phyloP scores from a whole-genome alignment of 2,329 filamentous ascomycete species.

The Aspergillus candidus region DNA sequence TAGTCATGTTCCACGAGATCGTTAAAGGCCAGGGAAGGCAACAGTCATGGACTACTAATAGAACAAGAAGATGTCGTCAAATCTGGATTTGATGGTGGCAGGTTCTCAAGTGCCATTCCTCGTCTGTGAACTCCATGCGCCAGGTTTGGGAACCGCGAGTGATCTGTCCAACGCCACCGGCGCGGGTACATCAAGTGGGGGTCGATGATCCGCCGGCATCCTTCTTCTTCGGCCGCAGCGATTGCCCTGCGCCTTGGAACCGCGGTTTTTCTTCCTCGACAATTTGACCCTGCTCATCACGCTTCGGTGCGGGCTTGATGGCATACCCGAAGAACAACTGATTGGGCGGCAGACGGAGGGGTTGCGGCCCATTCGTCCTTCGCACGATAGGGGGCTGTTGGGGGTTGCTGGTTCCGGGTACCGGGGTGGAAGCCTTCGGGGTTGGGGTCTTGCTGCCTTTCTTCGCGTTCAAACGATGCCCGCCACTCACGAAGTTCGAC shows the following conservation, averaged over 20 bases:
- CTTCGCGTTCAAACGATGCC: constrained; percentile 76
- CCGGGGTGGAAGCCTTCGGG: constrained; percentile 67
- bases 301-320: constrained; percentile 78
- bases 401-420: constrained; percentile 50
- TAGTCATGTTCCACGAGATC: too few relatives aligned
- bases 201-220: constrained; percentile 31
- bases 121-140: too few relatives aligned
- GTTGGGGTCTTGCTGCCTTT: constrained; percentile 70
- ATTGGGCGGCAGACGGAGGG: constrained; percentile 74
- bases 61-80: too few relatives aligned
- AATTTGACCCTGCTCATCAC: constrained; percentile 59
- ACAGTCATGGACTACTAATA: too few relatives aligned
- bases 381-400: constrained; percentile 40
- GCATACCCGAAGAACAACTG: constrained; percentile 97
- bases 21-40: too few relatives aligned
- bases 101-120: too few relatives aligned
- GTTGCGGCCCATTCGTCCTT: constrained; percentile 72
- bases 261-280: constrained; percentile 60
- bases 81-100: too few relatives aligned
- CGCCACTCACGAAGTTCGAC: constrained; percentile 73
- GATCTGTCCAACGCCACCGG: too few relatives aligned
- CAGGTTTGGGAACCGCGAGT: too few relatives aligned
- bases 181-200: constrained; percentile 25
- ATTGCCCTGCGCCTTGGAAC: constrained; percentile 81
- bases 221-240: constrained; percentile 70